Conservation (phyloP, 139 green algal species). For the Chlamydomonas eustigma region DNA sequence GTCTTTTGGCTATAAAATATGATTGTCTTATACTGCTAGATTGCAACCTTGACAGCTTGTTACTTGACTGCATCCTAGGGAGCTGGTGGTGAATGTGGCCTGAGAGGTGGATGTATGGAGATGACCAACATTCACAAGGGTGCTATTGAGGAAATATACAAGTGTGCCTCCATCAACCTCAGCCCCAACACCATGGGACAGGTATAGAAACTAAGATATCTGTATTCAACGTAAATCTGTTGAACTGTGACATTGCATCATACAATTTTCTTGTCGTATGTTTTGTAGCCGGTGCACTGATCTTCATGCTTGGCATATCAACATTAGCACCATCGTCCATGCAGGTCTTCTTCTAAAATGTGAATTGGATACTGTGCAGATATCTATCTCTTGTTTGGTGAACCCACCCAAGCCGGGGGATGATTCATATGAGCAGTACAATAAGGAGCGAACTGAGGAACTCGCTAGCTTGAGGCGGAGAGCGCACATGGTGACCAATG, state of each 20-base stretch:
- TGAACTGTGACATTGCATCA: too few relatives aligned
- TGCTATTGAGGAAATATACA: slow-evolving; percentile 78
- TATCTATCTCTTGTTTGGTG: slow-evolving; percentile 67
- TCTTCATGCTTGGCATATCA: too few relatives aligned
- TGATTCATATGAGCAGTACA: slow-evolving; percentile 51
- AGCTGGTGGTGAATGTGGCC: slow-evolving; percentile 50
- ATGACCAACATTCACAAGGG: slow-evolving; percentile 78
- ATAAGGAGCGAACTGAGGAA: slow-evolving; percentile 31
- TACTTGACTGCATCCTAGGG: slow-evolving; percentile 2
- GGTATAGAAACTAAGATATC: not conserved
- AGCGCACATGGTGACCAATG: slow-evolving; percentile 77
- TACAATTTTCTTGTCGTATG: too few relatives aligned
- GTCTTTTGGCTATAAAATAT: too few relatives aligned
- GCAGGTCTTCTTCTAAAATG: not conserved
- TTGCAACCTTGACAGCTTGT: too few relatives aligned
- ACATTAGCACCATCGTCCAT: not conserved
- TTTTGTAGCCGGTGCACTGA: too few relatives aligned
- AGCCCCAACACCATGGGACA: slow-evolving; percentile 79
- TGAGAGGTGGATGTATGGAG: slow-evolving; percentile 83
- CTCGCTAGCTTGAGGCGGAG: slow-evolving; percentile 50
- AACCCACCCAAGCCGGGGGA: slow-evolving; percentile 74
- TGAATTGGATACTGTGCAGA: too few relatives aligned
- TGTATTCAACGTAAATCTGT: too few relatives aligned
- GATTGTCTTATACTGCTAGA: too few relatives aligned
- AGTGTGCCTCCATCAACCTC: slow-evolving; percentile 81